Evolutionary conservation across 2,329 filamentous ascomycete genomes (phyloP).

Genomic region (Alternaria rosae): DNA sequence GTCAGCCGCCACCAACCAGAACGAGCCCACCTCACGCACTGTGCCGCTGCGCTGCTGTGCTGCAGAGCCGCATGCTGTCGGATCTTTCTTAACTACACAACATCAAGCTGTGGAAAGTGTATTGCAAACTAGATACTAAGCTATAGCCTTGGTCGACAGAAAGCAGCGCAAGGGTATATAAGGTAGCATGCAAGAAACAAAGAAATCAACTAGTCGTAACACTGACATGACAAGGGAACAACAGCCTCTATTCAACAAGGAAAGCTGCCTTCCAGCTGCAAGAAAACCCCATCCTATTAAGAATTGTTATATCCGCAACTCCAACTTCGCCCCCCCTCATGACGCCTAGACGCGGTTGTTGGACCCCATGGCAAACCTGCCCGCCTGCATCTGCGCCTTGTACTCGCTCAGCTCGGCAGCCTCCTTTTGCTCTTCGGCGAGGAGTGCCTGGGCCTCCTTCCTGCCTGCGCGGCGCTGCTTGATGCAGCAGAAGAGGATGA

Average conservation of each 20-base stretch:
- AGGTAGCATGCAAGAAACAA: slow-evolving; percentile 11
- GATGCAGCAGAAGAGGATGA: slow-evolving; percentile 49
- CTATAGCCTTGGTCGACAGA: slow-evolving; percentile 9
- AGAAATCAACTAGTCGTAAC: slow-evolving; percentile 14
- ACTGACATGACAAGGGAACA: slow-evolving; percentile 13
- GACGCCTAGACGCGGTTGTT: slow-evolving; percentile 17
- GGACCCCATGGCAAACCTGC: slow-evolving; percentile 31
- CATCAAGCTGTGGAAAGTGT: slow-evolving; percentile 5
- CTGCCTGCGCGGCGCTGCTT: slow-evolving; percentile 49
- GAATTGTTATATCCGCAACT: slow-evolving; percentile 9
- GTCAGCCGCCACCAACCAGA: background rate
- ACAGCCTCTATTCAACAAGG: slow-evolving; percentile 4
- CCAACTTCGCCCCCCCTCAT: background rate
- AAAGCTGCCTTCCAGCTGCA: slow-evolving; percentile 5
- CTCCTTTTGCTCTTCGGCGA: slow-evolving; percentile 48
- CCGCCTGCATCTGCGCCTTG: slow-evolving; percentile 38
- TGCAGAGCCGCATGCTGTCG: background rate
- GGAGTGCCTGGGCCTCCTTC: slow-evolving; percentile 41
- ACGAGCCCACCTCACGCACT: background rate
- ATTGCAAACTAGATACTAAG: background rate
- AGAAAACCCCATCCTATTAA: slow-evolving; percentile 9
- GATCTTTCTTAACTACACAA: background rate
- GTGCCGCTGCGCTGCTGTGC: background rate
- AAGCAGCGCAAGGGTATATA: slow-evolving; percentile 21
- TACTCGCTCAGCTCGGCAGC: slow-evolving; percentile 46